A percentile compares a stretch with the other conserved stretches of the same genome.
These are phyloP conservation scores for Diospyros lotus DNA, from an alignment of 148 eudicot species.

Conservation along the genomic window DNA sequence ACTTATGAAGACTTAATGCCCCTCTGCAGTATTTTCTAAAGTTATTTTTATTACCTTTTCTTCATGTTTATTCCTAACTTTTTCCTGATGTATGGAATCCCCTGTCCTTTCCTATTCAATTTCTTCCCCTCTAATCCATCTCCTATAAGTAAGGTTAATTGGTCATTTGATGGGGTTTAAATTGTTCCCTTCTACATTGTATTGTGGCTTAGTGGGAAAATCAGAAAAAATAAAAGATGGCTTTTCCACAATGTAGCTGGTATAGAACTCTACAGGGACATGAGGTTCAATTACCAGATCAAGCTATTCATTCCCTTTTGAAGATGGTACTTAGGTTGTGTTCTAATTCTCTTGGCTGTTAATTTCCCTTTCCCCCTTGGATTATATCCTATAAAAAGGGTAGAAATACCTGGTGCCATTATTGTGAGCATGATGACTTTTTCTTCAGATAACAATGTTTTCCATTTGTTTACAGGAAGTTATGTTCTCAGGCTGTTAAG, in stretches of 20 bases:
- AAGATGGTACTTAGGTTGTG: neutral
- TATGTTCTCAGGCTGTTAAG: conserved; percentile 54
- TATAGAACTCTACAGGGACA: neutral
- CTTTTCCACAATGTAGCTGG: neutral
- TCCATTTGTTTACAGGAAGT: conserved; percentile 43
- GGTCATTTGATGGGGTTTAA: neutral
- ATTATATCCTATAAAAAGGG: neutral
- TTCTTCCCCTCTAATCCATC: too few relatives aligned
- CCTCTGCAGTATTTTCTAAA: neutral
- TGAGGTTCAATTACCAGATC: neutral
- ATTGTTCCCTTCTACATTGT: neutral
- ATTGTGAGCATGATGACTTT: neutral
- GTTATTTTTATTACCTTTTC: neutral
- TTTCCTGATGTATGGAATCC: too few relatives aligned
- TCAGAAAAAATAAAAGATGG: neutral
- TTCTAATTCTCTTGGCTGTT: neutral
- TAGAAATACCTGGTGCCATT: neutral
- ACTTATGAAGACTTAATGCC: neutral
- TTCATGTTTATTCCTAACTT: neutral
- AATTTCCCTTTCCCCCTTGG: neutral
- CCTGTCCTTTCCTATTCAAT: too few relatives aligned
- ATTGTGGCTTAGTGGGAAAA: neutral
- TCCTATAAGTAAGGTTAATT: neutral
- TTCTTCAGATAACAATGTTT: neutral
- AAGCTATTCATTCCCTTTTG: neutral